phyloP scores from a whole-genome alignment of 2,329 filamentous ascomycete species.

The Purpureocillium takamizusanense region DNA sequence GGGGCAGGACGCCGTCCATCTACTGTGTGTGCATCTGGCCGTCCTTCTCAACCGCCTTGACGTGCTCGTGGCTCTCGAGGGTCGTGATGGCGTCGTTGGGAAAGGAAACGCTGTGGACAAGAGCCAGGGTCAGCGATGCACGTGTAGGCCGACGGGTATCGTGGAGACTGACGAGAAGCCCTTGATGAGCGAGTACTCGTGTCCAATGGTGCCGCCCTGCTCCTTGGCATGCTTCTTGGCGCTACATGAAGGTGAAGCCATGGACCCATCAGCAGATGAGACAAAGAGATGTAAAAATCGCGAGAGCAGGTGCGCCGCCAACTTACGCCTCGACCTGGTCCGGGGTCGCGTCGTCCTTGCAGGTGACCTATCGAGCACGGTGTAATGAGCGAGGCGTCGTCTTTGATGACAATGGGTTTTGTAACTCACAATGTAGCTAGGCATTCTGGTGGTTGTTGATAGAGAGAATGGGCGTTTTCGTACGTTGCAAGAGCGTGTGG shows the following conservation, averaged over 20 bases:
- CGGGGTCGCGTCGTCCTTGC: conserved; percentile 59
- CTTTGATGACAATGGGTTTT: no score
- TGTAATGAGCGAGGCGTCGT: no score
- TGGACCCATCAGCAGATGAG: not conserved
- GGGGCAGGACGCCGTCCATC: not conserved
- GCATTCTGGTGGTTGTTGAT: conserved; percentile 31
- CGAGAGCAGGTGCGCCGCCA: conserved; percentile 1
- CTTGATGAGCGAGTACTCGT: conserved; percentile 83
- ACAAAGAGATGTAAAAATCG: not conserved
- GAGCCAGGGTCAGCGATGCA: not conserved
- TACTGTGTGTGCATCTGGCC: conserved; percentile 64
- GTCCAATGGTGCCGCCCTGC: conserved; percentile 74
- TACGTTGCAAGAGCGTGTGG: conserved; percentile 2
- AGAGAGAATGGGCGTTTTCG: conserved; percentile 1
- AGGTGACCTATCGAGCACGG: conserved; percentile 54
- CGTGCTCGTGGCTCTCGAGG: conserved; percentile 59
- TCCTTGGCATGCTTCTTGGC: conserved; percentile 67
- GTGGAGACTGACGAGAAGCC: conserved; percentile 85
- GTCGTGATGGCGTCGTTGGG: conserved; percentile 56
- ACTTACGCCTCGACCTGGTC: conserved; percentile 60
- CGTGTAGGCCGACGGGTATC: no score
- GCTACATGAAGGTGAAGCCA: conserved; percentile 27
- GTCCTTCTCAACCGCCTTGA: conserved; percentile 70
- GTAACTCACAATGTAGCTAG: conserved; percentile 47
- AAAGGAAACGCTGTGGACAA: conserved; percentile 61